A percentile compares a stretch with the other conserved stretches of the same genome.
These are phyloP conservation scores for Colletotrichum lini DNA, from an alignment of 2,329 filamentous ascomycete species.

Conservation along the genomic window DNA sequence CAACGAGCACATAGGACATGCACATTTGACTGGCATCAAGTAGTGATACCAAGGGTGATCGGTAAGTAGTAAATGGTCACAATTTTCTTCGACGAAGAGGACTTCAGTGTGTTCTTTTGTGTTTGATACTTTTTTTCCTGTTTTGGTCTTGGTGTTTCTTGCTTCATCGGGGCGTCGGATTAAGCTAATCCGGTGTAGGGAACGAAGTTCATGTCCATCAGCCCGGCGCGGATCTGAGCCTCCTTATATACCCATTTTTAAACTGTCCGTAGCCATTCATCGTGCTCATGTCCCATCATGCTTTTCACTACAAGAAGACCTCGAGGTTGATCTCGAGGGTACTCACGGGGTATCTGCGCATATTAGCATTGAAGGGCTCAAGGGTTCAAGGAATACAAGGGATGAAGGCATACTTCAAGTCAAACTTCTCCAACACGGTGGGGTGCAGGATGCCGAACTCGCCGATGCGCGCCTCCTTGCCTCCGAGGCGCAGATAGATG, in stretches of 20 bases:
- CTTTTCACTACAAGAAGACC: constrained; percentile 79
- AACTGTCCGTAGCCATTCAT: constrained; percentile 31
- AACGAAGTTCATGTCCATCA: constrained; percentile 25
- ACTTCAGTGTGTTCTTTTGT: constrained; percentile 7
- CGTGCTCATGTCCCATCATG: constrained; percentile 39
- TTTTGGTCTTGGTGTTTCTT: constrained; percentile 26
- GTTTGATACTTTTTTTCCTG: constrained; percentile 13
- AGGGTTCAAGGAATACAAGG: not conserved
- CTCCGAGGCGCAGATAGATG: constrained; percentile 81
- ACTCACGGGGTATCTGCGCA: constrained; percentile 85
- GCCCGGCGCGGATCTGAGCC: constrained; percentile 15
- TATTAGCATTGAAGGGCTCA: constrained; percentile 20
- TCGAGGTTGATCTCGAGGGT: constrained; percentile 96
- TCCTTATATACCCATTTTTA: constrained; percentile 20
- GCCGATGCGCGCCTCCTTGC: constrained; percentile 84
- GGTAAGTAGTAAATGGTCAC: too few species aligned
- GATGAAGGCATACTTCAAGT: constrained; percentile 75
- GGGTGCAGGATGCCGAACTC: constrained; percentile 96
- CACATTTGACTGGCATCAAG: not conserved
- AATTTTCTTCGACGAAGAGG: constrained; percentile 5
- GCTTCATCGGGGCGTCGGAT: constrained; percentile 23
- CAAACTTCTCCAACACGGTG: constrained; percentile 92
- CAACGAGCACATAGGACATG: not conserved
- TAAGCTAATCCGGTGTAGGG: constrained; percentile 1
- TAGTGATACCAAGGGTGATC: not conserved